Evolutionary conservation across 306 rosid genomes (phyloP).

Genomic region (cucumber (Cucumis sativus)): DNA sequence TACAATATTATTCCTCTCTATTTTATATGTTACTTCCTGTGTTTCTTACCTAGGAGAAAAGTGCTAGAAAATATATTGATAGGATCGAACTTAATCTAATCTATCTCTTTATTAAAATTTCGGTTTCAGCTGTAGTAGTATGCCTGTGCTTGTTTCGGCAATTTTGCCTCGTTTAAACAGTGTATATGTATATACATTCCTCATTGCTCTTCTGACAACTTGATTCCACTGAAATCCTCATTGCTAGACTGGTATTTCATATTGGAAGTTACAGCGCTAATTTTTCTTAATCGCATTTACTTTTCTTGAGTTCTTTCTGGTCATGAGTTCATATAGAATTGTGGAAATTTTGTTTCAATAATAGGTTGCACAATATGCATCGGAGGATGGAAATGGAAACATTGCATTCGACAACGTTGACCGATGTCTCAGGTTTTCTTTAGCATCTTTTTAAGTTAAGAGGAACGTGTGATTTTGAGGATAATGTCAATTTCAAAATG

Average conservation of each 20-base stretch:
- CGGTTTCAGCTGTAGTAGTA: neutral
- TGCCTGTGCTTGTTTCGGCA: neutral
- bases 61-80: neutral
- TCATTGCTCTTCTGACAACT: neutral
- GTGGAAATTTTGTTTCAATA: slow-evolving; percentile 13
- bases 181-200: neutral
- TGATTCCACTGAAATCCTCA: neutral
- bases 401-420: slow-evolving; percentile 48
- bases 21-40: neutral
- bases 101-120: neutral
- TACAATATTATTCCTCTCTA: neutral
- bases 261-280: neutral
- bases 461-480: neutral
- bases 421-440: slow-evolving; percentile 60
- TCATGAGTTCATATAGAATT: neutral
- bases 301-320: neutral
- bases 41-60: neutral
- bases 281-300: neutral
- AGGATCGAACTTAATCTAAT: neutral
- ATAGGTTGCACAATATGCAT: slow-evolving; percentile 85
- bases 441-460: neutral
- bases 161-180: neutral
- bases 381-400: slow-evolving; percentile 63
- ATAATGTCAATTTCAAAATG: neutral
- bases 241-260: neutral